Base-by-base conservation (phyloP, 2,329 filamentous ascomycete species). In the Fusarium protoensiforme region DNA sequence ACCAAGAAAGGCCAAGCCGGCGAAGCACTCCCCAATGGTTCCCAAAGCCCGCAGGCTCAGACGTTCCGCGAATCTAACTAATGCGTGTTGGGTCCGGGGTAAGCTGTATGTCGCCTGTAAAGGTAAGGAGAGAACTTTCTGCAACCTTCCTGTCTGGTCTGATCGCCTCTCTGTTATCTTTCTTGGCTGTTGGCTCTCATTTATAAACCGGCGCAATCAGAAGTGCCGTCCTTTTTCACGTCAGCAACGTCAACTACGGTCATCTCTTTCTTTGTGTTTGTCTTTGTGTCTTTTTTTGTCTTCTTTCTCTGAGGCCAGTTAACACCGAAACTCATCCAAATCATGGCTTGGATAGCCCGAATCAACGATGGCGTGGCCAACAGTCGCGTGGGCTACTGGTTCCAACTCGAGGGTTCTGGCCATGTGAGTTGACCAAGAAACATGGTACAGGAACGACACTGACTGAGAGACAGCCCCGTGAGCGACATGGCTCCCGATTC, bases 381-480 rank as follows among this genome's bases (percentile, higher is more conserved):
- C 72, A 92, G 91, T 79, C 81, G 86, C 35, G 87, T 94, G 67
- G 93, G 93, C 70, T 85, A 87, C 75, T 93, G 91, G 85, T 97
- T 97, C 84, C 90, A 91, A 75, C 89, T 97, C 39, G 94, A 97
- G 71, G 93, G 93, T 74, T 94, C 90, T 46, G 94, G 94, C 77
- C 93, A 96, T 88, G 92, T 94, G 88, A 86, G 91, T 88, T 41
- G n/a, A 65, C 35, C 41, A 46, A 46, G 22, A 18, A 18, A 16
- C 22, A 18, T 10, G 8, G 16, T 29, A 33, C 11, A 7, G 48
- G n/a, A 33, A 33, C 16, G n/a, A 9, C 48, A 54, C n/a, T 54
- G 48, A 54, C 48, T 22, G 48, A 54, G 48, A 53, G 9, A 5
- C 20, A n/a, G 92, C 89, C 87, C 72, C 89, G 87, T 76, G 92